These are phyloP conservation scores for Xylaria sp. DNA, from an alignment of 2,329 filamentous ascomycete species.

Conservation along the genomic window DNA sequence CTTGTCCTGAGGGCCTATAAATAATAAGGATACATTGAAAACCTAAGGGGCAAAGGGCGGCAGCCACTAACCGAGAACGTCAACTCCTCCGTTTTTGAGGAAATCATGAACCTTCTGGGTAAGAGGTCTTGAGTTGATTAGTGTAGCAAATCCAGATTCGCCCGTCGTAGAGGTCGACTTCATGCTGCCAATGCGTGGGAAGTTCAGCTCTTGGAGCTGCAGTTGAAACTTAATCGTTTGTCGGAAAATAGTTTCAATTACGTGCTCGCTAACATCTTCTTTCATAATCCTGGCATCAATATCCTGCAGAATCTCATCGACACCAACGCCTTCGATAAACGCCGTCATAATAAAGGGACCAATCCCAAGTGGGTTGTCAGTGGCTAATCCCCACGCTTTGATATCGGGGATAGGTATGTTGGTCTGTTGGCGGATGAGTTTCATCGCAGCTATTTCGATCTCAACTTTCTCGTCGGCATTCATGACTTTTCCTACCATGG, in stretches of 20 bases:
- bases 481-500: slow-evolving; percentile 30
- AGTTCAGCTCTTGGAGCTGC: slow-evolving; percentile 23
- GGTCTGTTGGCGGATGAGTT: slow-evolving; percentile 33
- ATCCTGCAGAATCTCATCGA: slow-evolving; percentile 30
- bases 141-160: slow-evolving; percentile 13
- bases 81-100: slow-evolving; percentile 5
- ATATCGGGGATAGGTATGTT: slow-evolving; percentile 34
- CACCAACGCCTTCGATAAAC: slow-evolving; percentile 31
- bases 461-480: slow-evolving; percentile 35
- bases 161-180: not conserved
- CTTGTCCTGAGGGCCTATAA: slow-evolving; percentile 11
- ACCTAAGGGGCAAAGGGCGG: not conserved
- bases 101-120: slow-evolving; percentile 24
- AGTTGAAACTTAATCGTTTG: slow-evolving; percentile 26
- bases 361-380: slow-evolving; percentile 33
- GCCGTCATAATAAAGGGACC: slow-evolving; percentile 34
- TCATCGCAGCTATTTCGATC: slow-evolving; percentile 33
- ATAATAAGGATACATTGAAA: slow-evolving; percentile 1
- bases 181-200: slow-evolving; percentile 22
- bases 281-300: slow-evolving; percentile 26
- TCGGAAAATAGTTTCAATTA: slow-evolving; percentile 19
- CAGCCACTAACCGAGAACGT: slow-evolving; percentile 14
- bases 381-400: slow-evolving; percentile 35
- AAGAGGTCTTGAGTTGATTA: slow-evolving; percentile 15
- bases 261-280: slow-evolving; percentile 20